Evolutionary conservation across 2,329 filamentous ascomycete species (phyloP).

Genomic region (Sporothrix variecibatus): DNA sequence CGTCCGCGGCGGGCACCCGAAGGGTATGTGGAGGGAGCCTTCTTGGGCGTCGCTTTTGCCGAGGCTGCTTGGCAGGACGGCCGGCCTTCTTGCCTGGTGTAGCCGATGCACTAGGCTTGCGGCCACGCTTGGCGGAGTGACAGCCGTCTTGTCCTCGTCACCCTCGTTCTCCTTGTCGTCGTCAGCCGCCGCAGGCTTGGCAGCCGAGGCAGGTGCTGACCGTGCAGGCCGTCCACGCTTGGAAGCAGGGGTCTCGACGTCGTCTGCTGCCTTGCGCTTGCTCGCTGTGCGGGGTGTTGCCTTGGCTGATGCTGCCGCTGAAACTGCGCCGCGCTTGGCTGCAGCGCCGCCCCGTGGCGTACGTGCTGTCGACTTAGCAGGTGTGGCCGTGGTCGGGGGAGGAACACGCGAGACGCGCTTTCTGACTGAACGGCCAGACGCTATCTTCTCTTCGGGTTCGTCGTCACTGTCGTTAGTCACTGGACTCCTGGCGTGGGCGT

Average conservation of each 20-base stretch:
- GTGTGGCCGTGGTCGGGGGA: neutral
- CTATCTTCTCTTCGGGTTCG: neutral
- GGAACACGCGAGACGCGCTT: neutral
- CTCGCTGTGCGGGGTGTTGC: neutral
- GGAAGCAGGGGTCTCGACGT: constrained; percentile 10
- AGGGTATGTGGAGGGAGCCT: neutral
- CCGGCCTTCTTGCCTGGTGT: constrained; percentile 8
- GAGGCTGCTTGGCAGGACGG: neutral
- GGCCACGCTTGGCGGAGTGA: constrained; percentile 18
- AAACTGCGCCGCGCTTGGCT: neutral
- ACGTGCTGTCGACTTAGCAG: neutral
- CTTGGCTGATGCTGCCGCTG: neutral
- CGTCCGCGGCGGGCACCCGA: constrained; percentile 23
- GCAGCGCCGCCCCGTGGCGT: constrained; percentile 17
- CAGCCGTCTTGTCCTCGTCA: neutral
- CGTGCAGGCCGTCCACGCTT: constrained; percentile 30
- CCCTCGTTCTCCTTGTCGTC: neutral
- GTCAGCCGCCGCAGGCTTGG: neutral
- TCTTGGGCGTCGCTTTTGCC: neutral
- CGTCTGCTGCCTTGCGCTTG: constrained; percentile 36
- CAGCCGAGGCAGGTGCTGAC: neutral
- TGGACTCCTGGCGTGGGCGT: neutral
- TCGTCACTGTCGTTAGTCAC: neutral
- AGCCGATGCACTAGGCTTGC: neutral
- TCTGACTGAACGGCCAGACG: neutral